Base-by-base conservation (phyloP, 345 rosid genomes). In the Eucalyptus cloeziana region DNA sequence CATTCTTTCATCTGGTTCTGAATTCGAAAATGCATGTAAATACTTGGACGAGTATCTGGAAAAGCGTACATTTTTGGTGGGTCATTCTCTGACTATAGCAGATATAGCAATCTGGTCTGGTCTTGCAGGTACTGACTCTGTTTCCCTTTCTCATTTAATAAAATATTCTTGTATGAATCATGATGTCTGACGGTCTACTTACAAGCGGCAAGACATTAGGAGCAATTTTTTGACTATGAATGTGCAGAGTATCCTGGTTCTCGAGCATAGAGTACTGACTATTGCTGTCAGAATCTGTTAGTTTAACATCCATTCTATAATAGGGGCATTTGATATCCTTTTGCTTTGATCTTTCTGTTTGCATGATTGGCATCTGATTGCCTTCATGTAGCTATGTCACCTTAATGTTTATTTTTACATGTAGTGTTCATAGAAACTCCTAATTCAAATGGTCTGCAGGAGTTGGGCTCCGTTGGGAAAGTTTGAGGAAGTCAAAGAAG, bases 401-500 rank as follows among this genome's bases (percentile, higher is more conserved):
- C 31, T 54, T 45, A 45, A 88, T 88, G 81, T 19, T 71, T 17
- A 21, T 71, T 71, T 71, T 33, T 17, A 33, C 24, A 33, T 17
- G 44, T 33, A 25, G 45, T 71, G 83, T 71, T 10, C 83, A 71
- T 71, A 37, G 83, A 76, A 19, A 76, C 8, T 76, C 83, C 83
- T 21, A 22, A 37, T 45, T 62, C 13, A 60, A 40, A 91, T 56
- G 85, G 87, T 89, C 43, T 89, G 30, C 92, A 98, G 99, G 95
- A 90, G 86, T 94, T 49, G 99, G 98, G 83, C 92, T 80, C 86
- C 94, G 99, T 92, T 98, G 99, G 99, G 99, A 98, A 47, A 95
- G 99, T 89, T 89, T 96, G 89, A 98, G 97, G 94, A 98, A 95
- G 93, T 96, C 99, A 14, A 97, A 94, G 91, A 98, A 98, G 94